Evolutionary conservation across 2,329 filamentous ascomycete species (phyloP).

Genomic region (Pseudogymnoascus pannorum): DNA sequence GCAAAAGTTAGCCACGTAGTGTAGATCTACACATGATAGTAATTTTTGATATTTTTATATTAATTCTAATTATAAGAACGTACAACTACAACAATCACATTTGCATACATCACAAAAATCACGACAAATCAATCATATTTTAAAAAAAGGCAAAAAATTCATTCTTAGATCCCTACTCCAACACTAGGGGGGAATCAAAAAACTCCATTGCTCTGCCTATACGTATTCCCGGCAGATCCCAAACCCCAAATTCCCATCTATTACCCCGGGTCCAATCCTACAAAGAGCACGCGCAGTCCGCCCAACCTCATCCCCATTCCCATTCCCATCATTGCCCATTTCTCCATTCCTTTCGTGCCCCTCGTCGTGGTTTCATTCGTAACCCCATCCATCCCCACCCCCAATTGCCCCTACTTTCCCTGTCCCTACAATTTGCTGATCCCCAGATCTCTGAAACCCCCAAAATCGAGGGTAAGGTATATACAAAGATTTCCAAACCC

Average conservation of each 20-base stretch:
- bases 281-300: slow-evolving; percentile 31
- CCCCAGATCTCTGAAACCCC: not conserved
- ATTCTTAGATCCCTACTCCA: slow-evolving; percentile 7
- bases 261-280: slow-evolving; percentile 15
- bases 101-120: slow-evolving; percentile 17
- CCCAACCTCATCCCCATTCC: not conserved
- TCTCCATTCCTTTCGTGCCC: not conserved
- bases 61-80: too few species aligned
- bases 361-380: not conserved
- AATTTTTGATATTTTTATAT: too few species aligned
- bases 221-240: slow-evolving; percentile 10
- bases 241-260: slow-evolving; percentile 22
- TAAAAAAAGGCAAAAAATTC: not conserved
- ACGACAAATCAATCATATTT: not conserved
- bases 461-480: slow-evolving; percentile 3
- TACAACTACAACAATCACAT: not conserved
- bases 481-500: slow-evolving; percentile 1
- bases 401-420: not conserved
- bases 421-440: slow-evolving; percentile 2
- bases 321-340: not conserved
- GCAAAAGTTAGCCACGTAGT: too few species aligned
- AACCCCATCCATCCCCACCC: not conserved
- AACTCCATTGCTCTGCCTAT: slow-evolving; percentile 32
- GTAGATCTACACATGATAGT: too few species aligned
- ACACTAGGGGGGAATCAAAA: slow-evolving; percentile 16